A percentile compares a stretch with the other conserved stretches of the same genome.
Evolutionary conservation across 2,329 filamentous ascomycete species (phyloP).

Genomic region (Pyricularia pennisetigena): DNA sequence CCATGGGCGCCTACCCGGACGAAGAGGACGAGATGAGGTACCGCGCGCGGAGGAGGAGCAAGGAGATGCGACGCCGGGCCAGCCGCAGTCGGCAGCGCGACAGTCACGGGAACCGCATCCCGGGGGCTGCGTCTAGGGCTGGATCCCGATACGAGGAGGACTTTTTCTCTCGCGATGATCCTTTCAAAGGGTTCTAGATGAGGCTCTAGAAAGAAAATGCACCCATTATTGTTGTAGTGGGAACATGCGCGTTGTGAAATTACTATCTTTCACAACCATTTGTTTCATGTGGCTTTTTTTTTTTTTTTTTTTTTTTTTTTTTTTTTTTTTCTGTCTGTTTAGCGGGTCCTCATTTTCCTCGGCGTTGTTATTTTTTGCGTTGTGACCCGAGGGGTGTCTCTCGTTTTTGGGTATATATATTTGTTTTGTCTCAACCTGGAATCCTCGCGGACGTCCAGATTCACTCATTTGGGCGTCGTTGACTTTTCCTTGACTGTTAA

Average conservation of each 20-base stretch:
- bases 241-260: background rate
- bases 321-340: background rate
- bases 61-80: slow-evolving; percentile 39
- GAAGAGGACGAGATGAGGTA: slow-evolving; percentile 41
- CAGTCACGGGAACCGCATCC: slow-evolving; percentile 35
- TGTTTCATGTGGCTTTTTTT: background rate
- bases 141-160: slow-evolving; percentile 36
- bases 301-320: too few relatives aligned
- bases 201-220: background rate
- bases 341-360: background rate
- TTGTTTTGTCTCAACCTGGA: background rate
- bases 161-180: slow-evolving; percentile 46
- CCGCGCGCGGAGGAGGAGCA: slow-evolving; percentile 40
- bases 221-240: background rate
- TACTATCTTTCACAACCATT: background rate
- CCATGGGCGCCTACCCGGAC: slow-evolving; percentile 26
- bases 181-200: slow-evolving; percentile 49
- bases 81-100: slow-evolving; percentile 47
- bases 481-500: background rate
- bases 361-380: background rate
- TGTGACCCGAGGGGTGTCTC: background rate
- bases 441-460: background rate
- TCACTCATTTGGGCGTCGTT: background rate
- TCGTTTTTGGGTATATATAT: background rate
- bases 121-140: slow-evolving; percentile 25